Evolutionary conservation across 352 stramenopile genomes (phyloP).

Genomic region (Pythium aristosporum): DNA sequence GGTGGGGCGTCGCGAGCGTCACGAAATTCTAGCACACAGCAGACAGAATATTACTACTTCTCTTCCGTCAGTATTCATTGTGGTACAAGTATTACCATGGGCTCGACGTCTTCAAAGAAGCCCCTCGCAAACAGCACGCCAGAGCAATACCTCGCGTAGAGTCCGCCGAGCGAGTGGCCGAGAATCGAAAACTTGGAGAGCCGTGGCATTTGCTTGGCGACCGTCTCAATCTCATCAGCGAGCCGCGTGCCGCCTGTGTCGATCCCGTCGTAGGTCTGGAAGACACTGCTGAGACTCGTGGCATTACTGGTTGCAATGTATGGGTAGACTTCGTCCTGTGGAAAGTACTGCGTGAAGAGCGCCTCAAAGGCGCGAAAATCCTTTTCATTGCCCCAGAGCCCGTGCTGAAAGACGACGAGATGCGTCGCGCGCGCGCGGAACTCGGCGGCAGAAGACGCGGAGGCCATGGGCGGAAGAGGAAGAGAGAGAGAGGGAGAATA

Average conservation of each 20-base stretch:
- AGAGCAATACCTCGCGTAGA: conserved; percentile 81
- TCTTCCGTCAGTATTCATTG: background rate
- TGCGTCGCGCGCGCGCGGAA: conserved; percentile 32
- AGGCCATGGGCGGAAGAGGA: background rate
- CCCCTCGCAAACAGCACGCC: conserved; percentile 58
- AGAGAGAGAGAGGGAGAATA: background rate
- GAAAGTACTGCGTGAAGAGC: conserved; percentile 53
- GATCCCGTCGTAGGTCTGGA: conserved; percentile 80
- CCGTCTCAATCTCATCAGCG: conserved; percentile 58
- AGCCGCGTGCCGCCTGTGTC: conserved; percentile 63
- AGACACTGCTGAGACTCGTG: conserved; percentile 45
- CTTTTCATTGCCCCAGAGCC: conserved; percentile 58
- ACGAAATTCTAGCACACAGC: conserved; percentile 66
- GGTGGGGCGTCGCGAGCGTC: conserved; percentile 39
- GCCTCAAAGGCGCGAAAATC: conserved; percentile 61
- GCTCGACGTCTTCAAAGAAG: conserved; percentile 70
- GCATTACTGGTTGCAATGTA: conserved; percentile 52
- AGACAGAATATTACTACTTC: background rate
- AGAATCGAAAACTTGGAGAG: conserved; percentile 72
- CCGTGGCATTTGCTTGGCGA: conserved; percentile 57
- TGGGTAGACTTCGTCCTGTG: conserved; percentile 43
- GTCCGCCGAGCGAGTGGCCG: conserved; percentile 74
- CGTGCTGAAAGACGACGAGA: conserved; percentile 73
- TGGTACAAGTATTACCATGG: conserved; percentile 52
- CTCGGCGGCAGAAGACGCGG: conserved; percentile 6